Evolutionary conservation across 139 green algal genomes (phyloP).

Genomic region (Chlamydomonas schloesseri): DNA sequence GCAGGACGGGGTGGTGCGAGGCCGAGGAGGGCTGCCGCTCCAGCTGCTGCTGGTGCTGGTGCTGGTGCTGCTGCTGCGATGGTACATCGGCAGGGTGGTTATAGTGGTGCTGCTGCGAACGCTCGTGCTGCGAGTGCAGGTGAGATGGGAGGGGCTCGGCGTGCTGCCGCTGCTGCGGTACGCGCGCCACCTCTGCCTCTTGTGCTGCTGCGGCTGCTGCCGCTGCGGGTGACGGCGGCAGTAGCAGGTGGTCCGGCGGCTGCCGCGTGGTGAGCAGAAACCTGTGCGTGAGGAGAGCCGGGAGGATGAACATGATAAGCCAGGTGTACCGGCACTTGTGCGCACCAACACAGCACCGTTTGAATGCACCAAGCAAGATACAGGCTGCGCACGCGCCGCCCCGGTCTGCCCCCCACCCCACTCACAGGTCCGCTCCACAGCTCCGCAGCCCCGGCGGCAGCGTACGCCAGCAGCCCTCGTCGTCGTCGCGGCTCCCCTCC

Average conservation of each 20-base stretch:
- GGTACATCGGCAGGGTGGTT: no score
- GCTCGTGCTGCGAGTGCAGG: not conserved
- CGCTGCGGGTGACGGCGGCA: not conserved
- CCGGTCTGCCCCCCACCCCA: no score
- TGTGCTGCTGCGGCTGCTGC: not conserved
- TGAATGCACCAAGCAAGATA: no score
- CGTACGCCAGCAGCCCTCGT: not conserved
- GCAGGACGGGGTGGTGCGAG: not conserved
- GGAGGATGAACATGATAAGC: no score
- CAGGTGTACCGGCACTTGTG: no score
- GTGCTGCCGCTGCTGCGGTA: not conserved
- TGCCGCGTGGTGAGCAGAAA: slow-evolving; percentile 1
- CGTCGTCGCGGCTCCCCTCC: not conserved
- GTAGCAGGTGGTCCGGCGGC: not conserved
- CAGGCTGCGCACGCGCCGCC: no score
- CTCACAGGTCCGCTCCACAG: not conserved
- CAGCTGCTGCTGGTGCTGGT: not conserved
- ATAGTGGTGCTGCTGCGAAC: not conserved
- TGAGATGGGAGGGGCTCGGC: no score
- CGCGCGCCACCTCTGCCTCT: no score
- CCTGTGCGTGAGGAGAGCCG: not conserved
- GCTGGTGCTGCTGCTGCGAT: not conserved
- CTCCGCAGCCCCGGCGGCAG: slow-evolving; percentile 13
- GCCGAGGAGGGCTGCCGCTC: not conserved
- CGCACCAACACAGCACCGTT: no score